Conservation (phyloP, 1,284 basidiomycete species). For the Sanghuangporus sanghuang region DNA sequence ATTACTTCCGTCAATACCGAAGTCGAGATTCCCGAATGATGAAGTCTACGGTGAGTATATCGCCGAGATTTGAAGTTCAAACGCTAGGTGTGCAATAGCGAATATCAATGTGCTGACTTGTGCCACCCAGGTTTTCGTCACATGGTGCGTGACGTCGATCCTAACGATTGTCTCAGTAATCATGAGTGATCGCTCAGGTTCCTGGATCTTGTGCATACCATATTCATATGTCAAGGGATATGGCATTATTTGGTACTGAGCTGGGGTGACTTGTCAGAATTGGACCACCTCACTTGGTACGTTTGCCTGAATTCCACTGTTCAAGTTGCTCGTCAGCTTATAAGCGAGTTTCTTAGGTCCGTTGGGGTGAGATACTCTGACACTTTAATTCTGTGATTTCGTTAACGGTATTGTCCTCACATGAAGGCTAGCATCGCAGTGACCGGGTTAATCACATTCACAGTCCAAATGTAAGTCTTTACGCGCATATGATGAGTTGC, state of each 20-base stretch:
- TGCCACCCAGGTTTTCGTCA: constrained; percentile 12
- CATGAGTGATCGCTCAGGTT: neutral
- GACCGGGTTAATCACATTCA: constrained; percentile 14
- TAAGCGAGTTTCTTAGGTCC: neutral
- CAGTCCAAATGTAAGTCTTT: constrained; percentile 12
- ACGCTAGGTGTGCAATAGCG: neutral
- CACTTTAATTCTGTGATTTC: neutral
- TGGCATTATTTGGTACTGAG: constrained; percentile 17
- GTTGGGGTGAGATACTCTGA: constrained; percentile 8
- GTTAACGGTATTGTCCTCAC: too few species aligned
- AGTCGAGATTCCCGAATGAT: constrained; percentile 5
- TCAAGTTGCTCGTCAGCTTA: neutral
- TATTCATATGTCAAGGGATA: constrained; percentile 16
- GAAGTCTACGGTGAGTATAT: constrained; percentile 8
- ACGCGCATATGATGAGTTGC: neutral
- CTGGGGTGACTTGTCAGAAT: constrained; percentile 13
- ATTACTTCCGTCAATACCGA: constrained; percentile 17
- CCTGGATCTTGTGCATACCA: constrained; percentile 14
- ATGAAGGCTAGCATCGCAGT: constrained; percentile 15
- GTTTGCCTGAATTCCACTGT: neutral
- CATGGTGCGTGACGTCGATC: constrained; percentile 9
- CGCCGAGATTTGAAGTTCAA: neutral
- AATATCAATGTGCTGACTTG: neutral
- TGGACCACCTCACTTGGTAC: constrained; percentile 15
- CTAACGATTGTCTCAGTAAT: neutral